A percentile compares a stretch with the other conserved stretches of the same genome.
Conservation (phyloP, 2,329 filamentous ascomycete species). For the Ophiostoma perfectum region DNA sequence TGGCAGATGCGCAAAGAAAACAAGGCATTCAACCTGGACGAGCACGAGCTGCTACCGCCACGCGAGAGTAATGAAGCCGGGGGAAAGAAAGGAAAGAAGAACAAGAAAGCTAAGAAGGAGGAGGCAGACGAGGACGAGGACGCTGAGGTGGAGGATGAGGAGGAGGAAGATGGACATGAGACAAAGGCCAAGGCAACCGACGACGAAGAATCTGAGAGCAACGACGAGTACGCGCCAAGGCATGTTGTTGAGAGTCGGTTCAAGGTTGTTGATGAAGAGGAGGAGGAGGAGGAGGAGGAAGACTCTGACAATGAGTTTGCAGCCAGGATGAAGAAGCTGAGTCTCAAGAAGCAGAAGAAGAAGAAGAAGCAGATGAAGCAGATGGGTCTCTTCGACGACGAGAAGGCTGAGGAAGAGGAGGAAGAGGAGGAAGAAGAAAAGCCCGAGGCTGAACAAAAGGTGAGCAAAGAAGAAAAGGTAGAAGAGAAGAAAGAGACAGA, state of each 20-base stretch:
- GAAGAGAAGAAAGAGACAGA: conserved; percentile 35
- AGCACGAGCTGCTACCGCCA: conserved; percentile 4
- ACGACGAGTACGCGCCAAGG: conserved; percentile 46
- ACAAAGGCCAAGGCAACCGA: not conserved
- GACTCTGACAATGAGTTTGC: conserved; percentile 59
- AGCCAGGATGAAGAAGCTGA: conserved; percentile 2
- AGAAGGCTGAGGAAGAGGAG: conserved; percentile 34
- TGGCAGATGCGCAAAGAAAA: conserved; percentile 81
- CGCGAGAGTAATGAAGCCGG: not conserved
- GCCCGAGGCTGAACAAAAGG: too few relatives aligned
- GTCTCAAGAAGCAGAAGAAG: conserved; percentile 14
- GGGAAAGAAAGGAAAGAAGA: not conserved
- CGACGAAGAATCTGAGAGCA: conserved; percentile 14
- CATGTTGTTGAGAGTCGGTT: conserved; percentile 41
- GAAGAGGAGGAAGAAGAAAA: not conserved
- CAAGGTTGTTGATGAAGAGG: not conserved
- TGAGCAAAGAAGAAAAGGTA: conserved; percentile 30
- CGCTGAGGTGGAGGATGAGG: conserved; percentile 8
- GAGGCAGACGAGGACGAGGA: conserved; percentile 19
- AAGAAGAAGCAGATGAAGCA: conserved; percentile 14
- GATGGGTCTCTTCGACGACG: conserved; percentile 34
- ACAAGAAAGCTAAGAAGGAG: not conserved
- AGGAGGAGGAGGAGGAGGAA: conserved; percentile 42
- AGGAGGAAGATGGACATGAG: conserved; percentile 68
- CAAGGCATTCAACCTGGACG: conserved; percentile 45